Percentiles rank a stretch among this genome's conserved stretches.
These are phyloP conservation scores for Fusarium poae DNA, from an alignment of 2,329 filamentous ascomycete genomes.

Conservation along the genomic window DNA sequence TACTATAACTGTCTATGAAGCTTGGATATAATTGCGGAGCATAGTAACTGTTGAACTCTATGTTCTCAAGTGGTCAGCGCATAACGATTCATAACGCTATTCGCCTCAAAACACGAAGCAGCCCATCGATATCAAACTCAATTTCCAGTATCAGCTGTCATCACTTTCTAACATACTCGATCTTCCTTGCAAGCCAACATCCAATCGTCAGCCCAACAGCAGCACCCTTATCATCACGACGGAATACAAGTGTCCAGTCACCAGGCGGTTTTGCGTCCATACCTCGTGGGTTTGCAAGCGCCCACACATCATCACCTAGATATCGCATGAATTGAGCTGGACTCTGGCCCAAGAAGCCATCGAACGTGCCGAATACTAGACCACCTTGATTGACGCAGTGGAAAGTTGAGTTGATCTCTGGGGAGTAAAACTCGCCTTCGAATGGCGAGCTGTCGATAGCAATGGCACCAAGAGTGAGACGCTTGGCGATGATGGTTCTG, in stretches of 20 bases:
- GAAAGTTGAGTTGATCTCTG: constrained; percentile 29
- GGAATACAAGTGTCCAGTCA: constrained; percentile 35
- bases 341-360: constrained; percentile 30
- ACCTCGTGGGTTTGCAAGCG: constrained; percentile 28
- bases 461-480: background rate
- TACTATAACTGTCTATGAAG: no score
- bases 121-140: no score
- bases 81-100: background rate
- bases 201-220: constrained; percentile 20
- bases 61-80: background rate
- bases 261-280: constrained; percentile 40
- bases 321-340: constrained; percentile 33
- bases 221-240: background rate
- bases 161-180: constrained; percentile 28
- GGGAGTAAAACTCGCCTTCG: constrained; percentile 30
- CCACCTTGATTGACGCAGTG: constrained; percentile 32
- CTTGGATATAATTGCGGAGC: background rate
- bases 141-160: background rate
- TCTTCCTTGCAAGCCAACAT: constrained; percentile 30
- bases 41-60: accelerated
- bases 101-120: background rate
- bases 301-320: constrained; percentile 27
- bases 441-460: constrained; percentile 10
- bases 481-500: constrained; percentile 19
- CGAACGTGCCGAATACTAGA: constrained; percentile 33